Percentiles rank a stretch among this genome's conserved stretches.
phyloP scores from a whole-genome alignment of 1,284 basidiomycete genomes.

The Mycosarcoma mackinlayi region DNA sequence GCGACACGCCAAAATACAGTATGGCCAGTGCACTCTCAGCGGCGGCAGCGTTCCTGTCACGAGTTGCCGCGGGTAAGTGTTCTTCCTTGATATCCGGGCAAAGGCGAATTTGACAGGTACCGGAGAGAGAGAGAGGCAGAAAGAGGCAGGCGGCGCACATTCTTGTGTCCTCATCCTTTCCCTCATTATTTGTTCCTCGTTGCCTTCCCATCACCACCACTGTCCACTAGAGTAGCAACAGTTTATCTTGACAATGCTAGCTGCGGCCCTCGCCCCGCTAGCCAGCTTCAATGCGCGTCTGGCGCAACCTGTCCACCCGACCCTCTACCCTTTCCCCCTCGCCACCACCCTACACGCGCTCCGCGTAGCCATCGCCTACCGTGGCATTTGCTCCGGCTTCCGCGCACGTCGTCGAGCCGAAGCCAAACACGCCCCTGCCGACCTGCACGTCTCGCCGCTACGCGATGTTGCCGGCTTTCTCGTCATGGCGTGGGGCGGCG shows the following conservation, averaged over 20 bases:
- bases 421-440: constrained; percentile 10
- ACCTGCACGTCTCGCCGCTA: constrained; percentile 26
- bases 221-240: too few species aligned
- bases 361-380: constrained; percentile 55
- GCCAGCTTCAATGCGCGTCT: constrained; percentile 47
- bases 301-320: constrained; percentile 43
- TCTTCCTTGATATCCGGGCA: constrained; percentile 36
- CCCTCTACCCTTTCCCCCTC: constrained; percentile 53
- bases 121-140: too few species aligned
- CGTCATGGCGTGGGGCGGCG: constrained; percentile 63
- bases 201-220: constrained; percentile 1
- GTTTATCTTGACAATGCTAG: constrained; percentile 31
- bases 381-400: constrained; percentile 33
- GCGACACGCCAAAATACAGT: not conserved
- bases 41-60: too few species aligned
- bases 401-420: constrained; percentile 25
- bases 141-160: too few species aligned
- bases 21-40: not conserved
- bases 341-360: constrained; percentile 53
- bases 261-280: constrained; percentile 31
- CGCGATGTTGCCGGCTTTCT: constrained; percentile 56
- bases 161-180: not conserved
- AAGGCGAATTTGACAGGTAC: not conserved
- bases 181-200: not conserved
- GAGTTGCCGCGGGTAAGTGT: constrained; percentile 7